Percentiles rank a stretch among this genome's conserved stretches.
These are phyloP conservation scores for Epichloe brachyelytri DNA, from an alignment of 2,329 filamentous ascomycete genomes.

Conservation along the genomic window DNA sequence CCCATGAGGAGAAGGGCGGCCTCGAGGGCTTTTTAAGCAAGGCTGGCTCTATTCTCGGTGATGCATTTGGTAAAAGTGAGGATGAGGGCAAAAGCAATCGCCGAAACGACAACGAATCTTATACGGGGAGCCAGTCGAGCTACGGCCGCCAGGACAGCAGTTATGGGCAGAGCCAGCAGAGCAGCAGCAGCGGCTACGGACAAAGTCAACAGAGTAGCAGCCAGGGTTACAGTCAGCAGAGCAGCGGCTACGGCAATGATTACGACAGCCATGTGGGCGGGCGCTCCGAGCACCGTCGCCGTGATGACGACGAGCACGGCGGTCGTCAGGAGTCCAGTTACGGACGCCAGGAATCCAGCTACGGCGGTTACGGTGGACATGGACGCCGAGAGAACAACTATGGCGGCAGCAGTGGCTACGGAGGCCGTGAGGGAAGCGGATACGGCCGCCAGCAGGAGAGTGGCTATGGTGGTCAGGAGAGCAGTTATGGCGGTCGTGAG, in stretches of 20 bases:
- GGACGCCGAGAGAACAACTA: constrained; percentile 5
- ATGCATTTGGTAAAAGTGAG: constrained; percentile 41
- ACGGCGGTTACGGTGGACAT: constrained; percentile 11
- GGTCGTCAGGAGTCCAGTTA: constrained; percentile 12
- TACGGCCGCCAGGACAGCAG: constrained; percentile 43
- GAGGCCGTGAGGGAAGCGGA: constrained; percentile 6
- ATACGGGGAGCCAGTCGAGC: constrained; percentile 47
- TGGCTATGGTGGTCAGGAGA: constrained; percentile 5
- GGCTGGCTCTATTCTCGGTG: constrained; percentile 53
- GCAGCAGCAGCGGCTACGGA: constrained; percentile 41
- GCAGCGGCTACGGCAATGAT: constrained; percentile 14
- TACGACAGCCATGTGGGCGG: constrained; percentile 12
- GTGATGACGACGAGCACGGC: constrained; percentile 7
- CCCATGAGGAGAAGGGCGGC: constrained; percentile 46
- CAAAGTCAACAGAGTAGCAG: constrained; percentile 40
- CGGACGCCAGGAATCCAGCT: constrained; percentile 10
- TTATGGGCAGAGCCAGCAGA: constrained; percentile 49
- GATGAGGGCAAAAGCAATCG: constrained; percentile 40
- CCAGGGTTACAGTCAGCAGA: constrained; percentile 41
- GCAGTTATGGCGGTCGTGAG: constrained; percentile 12
- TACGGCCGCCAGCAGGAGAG: constrained; percentile 9
- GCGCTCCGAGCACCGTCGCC: constrained; percentile 3
- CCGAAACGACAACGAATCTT: constrained; percentile 44
- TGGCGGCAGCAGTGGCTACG: constrained; percentile 8
- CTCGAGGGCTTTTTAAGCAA: constrained; percentile 60